Conservation (phyloP, 2,329 filamentous ascomycete species). For the Elsinoe fawcettii region DNA sequence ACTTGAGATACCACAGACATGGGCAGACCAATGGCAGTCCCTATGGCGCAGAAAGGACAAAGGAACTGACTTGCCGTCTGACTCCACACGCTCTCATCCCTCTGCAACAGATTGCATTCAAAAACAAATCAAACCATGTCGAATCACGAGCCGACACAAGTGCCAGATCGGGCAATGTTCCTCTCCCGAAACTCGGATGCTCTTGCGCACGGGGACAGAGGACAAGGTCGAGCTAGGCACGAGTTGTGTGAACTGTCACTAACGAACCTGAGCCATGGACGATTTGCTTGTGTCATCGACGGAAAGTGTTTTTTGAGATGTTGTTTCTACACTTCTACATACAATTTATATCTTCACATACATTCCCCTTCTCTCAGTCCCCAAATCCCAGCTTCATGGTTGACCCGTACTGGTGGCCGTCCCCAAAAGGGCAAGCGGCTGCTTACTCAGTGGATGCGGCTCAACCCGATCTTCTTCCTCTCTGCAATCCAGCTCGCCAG, state of each 20-base stretch:
- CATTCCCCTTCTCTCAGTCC: background rate
- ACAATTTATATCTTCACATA: background rate
- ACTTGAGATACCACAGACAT: background rate
- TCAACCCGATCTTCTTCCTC: background rate
- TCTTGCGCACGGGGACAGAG: conserved; percentile 3
- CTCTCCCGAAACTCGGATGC: conserved; percentile 13
- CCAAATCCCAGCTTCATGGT: background rate
- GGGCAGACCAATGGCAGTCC: background rate
- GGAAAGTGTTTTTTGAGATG: background rate
- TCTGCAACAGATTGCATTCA: background rate
- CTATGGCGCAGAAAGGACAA: background rate
- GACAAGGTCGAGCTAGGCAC: conserved; percentile 14
- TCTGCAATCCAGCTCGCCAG: background rate
- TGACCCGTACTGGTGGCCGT: background rate
- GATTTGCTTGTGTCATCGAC: conserved; percentile 1
- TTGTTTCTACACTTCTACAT: background rate
- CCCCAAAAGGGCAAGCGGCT: background rate
- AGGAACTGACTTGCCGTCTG: background rate
- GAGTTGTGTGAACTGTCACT: background rate
- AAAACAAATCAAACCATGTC: conserved; percentile 1
- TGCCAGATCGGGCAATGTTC: conserved; percentile 1
- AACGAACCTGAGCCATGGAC: background rate
- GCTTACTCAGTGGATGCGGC: conserved; percentile 8
- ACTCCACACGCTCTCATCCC: background rate
- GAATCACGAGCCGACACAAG: background rate